Conservation (phyloP, 306 rosid species). For the Oxytropis ochrocephala region DNA sequence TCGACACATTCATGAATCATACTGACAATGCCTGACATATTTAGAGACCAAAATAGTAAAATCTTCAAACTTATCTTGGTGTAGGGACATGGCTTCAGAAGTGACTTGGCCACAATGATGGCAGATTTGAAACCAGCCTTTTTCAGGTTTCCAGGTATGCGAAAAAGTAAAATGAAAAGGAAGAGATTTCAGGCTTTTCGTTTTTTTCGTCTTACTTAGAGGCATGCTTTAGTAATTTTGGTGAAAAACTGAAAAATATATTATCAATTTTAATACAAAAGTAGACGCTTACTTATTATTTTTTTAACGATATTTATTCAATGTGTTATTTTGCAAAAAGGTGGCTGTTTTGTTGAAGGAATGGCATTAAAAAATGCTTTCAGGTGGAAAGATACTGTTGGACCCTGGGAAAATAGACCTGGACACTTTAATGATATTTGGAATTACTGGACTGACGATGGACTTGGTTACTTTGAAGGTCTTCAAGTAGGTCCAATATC, state of each 20-base stretch:
- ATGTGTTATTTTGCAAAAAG: slow-evolving; percentile 21
- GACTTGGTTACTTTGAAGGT: too few relatives aligned
- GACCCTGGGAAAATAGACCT: slow-evolving; percentile 87
- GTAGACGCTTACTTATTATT: too few relatives aligned
- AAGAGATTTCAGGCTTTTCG: background rate
- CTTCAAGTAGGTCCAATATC: too few relatives aligned
- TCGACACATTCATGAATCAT: too few relatives aligned
- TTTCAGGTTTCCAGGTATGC: slow-evolving; percentile 77
- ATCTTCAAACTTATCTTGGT: slow-evolving; percentile 2
- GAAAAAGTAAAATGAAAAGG: background rate
- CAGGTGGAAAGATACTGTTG: slow-evolving; percentile 77
- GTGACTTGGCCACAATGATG: slow-evolving; percentile 49
- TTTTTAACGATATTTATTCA: background rate
- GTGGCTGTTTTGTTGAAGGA: slow-evolving; percentile 89
- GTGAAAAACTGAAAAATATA: background rate
- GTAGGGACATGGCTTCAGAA: slow-evolving; percentile 79
- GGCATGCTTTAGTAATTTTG: background rate
- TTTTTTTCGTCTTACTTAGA: background rate
- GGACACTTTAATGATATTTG: too few relatives aligned
- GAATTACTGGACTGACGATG: too few relatives aligned
- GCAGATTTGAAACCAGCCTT: slow-evolving; percentile 55
- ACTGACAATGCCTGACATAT: too few relatives aligned
- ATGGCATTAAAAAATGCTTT: slow-evolving; percentile 80
- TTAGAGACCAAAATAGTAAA: background rate
- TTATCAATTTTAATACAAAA: background rate